These are phyloP conservation scores for Colletotrichum phormii DNA, from an alignment of 2,329 filamentous ascomycete genomes.

Conservation along the genomic window DNA sequence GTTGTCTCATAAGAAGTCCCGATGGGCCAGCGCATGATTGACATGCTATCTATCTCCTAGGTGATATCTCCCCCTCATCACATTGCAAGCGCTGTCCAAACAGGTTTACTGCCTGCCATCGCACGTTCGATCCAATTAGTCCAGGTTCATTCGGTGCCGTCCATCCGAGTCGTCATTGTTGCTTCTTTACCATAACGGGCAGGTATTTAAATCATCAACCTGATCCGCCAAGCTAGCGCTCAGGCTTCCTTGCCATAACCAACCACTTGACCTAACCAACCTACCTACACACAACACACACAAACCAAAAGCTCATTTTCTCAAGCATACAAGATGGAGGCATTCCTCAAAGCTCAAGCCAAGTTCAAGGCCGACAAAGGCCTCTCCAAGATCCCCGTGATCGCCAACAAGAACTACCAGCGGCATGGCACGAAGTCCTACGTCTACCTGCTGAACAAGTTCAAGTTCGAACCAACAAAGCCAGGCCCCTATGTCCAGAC, in stretches of 20 bases:
- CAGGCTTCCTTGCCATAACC: not conserved
- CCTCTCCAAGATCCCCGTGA: slow-evolving; percentile 17
- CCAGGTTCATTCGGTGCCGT: slow-evolving; percentile 6
- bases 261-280: not conserved
- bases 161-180: slow-evolving; percentile 3
- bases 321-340: slow-evolving; percentile 8
- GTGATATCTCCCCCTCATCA: slow-evolving; percentile 1
- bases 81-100: slow-evolving; percentile 1
- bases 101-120: slow-evolving; percentile 2
- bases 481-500: slow-evolving; percentile 31
- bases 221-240: not conserved
- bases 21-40: slow-evolving; percentile 5
- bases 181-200: not conserved
- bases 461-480: slow-evolving; percentile 34
- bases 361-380: slow-evolving; percentile 31
- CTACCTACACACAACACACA: not conserved
- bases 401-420: slow-evolving; percentile 27
- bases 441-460: slow-evolving; percentile 33
- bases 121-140: slow-evolving; percentile 1
- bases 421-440: slow-evolving; percentile 33
- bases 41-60: not conserved
- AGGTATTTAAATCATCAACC: not conserved
- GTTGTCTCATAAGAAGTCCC: not conserved
- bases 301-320: not conserved
- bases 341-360: slow-evolving; percentile 23